Percentiles rank a stretch among this genome's conserved stretches.
These are phyloP conservation scores for Pseudomassariella vexata DNA, from an alignment of 2,329 filamentous ascomycete genomes.

Conservation along the genomic window DNA sequence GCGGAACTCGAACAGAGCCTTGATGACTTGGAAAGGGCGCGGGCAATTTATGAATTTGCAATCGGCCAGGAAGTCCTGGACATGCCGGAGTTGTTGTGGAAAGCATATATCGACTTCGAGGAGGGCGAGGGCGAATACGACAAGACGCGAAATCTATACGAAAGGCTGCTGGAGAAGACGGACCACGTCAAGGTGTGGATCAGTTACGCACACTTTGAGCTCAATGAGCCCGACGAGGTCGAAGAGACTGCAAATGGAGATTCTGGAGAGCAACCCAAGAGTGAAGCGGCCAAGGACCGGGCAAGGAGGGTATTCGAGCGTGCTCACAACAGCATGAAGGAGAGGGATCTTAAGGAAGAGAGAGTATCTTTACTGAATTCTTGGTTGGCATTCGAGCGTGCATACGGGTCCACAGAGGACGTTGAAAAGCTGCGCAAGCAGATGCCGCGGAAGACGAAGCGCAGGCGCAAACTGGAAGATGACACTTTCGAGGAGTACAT, in stretches of 20 bases:
- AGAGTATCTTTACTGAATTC: conserved; percentile 86
- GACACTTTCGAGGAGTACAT: conserved; percentile 94
- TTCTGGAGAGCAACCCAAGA: conserved; percentile 63
- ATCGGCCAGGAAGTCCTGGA: conserved; percentile 78
- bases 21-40: conserved; percentile 80
- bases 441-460: conserved; percentile 92
- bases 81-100: conserved; percentile 98
- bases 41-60: conserved; percentile 89
- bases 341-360: conserved; percentile 87
- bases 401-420: conserved; percentile 70
- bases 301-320: conserved; percentile 81
- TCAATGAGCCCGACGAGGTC: conserved; percentile 78
- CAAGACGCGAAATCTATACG: conserved; percentile 74
- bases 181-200: conserved; percentile 99
- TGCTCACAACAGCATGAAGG: conserved; percentile 81
- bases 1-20: conserved; percentile 87
- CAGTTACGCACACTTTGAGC: conserved; percentile 96
- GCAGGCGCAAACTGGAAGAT: conserved; percentile 84
- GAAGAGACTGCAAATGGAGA: conserved; percentile 52
- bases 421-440: conserved; percentile 80
- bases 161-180: conserved; percentile 88
- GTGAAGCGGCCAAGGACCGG: conserved; percentile 75
- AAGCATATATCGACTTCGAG: conserved; percentile 97
- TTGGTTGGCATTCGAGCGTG: conserved; percentile 88
- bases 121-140: conserved; percentile 93